Base-by-base conservation (phyloP, 306 rosid species). In the Pyrus pyrifolia region DNA sequence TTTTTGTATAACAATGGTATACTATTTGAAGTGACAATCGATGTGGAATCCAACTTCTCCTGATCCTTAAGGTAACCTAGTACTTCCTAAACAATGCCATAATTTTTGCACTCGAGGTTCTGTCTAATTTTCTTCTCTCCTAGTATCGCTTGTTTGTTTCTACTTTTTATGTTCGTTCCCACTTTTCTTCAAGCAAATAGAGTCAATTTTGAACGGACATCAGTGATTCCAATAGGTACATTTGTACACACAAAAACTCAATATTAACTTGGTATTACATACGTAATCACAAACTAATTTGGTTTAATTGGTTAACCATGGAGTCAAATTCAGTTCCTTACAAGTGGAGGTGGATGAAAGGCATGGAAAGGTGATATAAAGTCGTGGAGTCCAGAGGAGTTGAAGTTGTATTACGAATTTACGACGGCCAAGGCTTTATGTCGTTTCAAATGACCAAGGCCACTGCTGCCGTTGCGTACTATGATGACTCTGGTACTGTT, bases 291-390 rank as follows among this genome's bases (percentile, higher is more conserved):
- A 1, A 22, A 1, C 27, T 67, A 60, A 49, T 23, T 1, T 1
- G 15, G 21, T n/a, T 66, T 49, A 4, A 11, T 6, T 30, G 29
- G 64, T n/a, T 40, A 31, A 31, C 4, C 31, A 59, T 73, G 84
- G 89, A 93, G 97, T 52, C 78, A 71, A 78, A 67, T 94, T 45
- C 87, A 88, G 55, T 88, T 90, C 80, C 83, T 91, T 11, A 94
- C 98, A 12, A 94, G 97, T 72, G 97, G 96, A 4, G 96, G 93
- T 57, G 97, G 98, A 9, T 94, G 97, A 15, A 91, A 91, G 86
- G 89, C 98, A 81, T 94, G 97, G 98, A 83, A 78, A 76, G 98
- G 94, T 11, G 93, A 86, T 18, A 18, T 85, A 23, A 66, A 86
- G 30, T 4, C 68, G 57, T 74, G 72, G 72, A 67, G 62, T 46